phyloP scores from a whole-genome alignment of 2,329 filamentous ascomycete genomes.

The Aureobasidium sp. region DNA sequence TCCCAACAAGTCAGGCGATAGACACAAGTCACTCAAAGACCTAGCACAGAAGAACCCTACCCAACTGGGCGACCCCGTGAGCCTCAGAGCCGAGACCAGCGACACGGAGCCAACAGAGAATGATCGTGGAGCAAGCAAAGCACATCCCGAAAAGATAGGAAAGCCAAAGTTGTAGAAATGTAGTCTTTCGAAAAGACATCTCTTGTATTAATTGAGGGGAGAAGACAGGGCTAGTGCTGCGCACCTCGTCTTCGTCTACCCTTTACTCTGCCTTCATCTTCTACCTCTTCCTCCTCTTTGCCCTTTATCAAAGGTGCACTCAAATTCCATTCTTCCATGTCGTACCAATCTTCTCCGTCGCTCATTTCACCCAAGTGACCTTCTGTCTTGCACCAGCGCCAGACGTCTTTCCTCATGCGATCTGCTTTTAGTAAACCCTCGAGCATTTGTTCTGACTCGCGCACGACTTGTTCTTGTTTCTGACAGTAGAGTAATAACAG shows the following conservation, averaged over 20 bases:
- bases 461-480: conserved; percentile 77
- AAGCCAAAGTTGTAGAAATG: conserved; percentile 28
- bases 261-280: conserved; percentile 49
- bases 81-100: conserved; percentile 26
- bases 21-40: conserved; percentile 23
- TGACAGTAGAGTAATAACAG: conserved; percentile 71
- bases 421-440: conserved; percentile 67
- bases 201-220: neutral
- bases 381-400: conserved; percentile 72
- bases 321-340: conserved; percentile 71
- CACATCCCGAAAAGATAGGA: conserved; percentile 19
- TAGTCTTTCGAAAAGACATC: neutral
- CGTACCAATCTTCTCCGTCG: conserved; percentile 86
- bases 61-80: conserved; percentile 25
- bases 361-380: conserved; percentile 72
- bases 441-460: conserved; percentile 61
- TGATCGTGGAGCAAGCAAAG: conserved; percentile 26
- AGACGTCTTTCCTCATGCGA: conserved; percentile 62
- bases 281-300: conserved; percentile 76
- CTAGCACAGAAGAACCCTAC: conserved; percentile 24
- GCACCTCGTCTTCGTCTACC: conserved; percentile 39
- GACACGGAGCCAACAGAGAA: conserved; percentile 28
- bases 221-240: conserved; percentile 4
- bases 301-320: conserved; percentile 72
- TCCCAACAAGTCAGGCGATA: conserved; percentile 17